Conservation (phyloP, 495 filamentous ascomycete species). For the Xylaria grammica region DNA sequence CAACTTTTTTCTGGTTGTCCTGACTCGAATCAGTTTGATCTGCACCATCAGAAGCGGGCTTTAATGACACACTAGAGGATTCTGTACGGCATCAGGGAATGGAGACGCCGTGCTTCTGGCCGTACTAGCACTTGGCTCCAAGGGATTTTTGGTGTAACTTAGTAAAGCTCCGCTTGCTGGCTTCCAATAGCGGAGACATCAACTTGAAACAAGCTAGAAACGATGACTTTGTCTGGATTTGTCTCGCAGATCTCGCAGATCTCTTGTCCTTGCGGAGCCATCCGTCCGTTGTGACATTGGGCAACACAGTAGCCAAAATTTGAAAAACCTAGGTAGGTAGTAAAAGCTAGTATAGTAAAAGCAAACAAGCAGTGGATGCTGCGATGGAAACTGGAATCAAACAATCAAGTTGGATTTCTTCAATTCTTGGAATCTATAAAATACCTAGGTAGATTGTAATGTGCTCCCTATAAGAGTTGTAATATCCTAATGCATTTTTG, state of each 20-base stretch:
- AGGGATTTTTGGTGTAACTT: not conserved
- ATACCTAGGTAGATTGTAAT: no score
- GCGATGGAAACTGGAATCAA: not conserved
- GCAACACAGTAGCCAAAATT: not conserved
- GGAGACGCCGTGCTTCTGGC: not conserved
- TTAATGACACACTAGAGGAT: no score
- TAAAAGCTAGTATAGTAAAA: not conserved
- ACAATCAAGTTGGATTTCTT: not conserved
- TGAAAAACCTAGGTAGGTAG: not conserved
- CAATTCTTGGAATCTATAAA: no score
- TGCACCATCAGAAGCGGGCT: not conserved
- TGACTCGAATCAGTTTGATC: slow-evolving; percentile 8
- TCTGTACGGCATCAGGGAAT: not conserved
- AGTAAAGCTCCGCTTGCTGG: slow-evolving; percentile 12
- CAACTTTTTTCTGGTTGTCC: not conserved
- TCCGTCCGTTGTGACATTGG: not conserved
- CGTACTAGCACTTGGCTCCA: not conserved
- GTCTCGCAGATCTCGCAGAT: slow-evolving; percentile 10
- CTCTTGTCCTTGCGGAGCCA: slow-evolving; percentile 18
- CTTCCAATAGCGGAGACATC: slow-evolving; percentile 2
- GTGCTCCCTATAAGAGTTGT: no score
- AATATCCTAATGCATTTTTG: no score
- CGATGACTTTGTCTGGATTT: slow-evolving; percentile 6
- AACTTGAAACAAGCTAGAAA: slow-evolving; percentile 9
- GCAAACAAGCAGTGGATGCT: not conserved